phyloP scores from a whole-genome alignment of 495 filamentous ascomycete species.

The Aspergillus biplanus region DNA sequence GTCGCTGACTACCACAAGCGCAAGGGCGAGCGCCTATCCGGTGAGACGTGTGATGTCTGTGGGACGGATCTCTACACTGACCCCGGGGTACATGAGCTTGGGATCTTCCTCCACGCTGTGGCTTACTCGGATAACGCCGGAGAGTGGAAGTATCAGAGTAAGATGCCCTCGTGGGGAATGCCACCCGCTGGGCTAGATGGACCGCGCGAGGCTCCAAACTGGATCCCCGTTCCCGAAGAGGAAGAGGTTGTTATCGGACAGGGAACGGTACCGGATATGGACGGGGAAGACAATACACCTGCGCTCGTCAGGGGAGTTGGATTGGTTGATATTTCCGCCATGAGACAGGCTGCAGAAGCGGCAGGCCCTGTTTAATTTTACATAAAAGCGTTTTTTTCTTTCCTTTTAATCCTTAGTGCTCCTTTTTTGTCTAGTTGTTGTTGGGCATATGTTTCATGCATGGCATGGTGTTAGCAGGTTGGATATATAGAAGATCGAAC shows the following conservation, averaged over 20 bases:
- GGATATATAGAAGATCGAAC: not conserved
- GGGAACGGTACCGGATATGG: constrained; percentile 38
- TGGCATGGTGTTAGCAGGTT: constrained; percentile 6
- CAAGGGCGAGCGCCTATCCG: constrained; percentile 87
- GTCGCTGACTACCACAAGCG: constrained; percentile 79
- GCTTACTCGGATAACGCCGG: constrained; percentile 82
- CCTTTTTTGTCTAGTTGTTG: constrained; percentile 71
- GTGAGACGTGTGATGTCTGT: constrained; percentile 77
- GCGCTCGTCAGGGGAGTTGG: constrained; percentile 29
- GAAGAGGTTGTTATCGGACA: constrained; percentile 44
- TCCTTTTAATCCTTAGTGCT: not conserved
- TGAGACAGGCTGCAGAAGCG: constrained; percentile 73
- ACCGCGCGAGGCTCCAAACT: constrained; percentile 55
- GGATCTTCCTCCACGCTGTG: constrained; percentile 89
- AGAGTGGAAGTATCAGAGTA: constrained; percentile 83
- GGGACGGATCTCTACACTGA: constrained; percentile 89
- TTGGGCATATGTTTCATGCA: not conserved
- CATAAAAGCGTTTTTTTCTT: constrained; percentile 54
- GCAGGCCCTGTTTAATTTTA: constrained; percentile 73
- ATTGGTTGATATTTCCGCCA: constrained; percentile 27
- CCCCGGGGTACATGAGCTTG: constrained; percentile 84
- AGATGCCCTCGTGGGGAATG: constrained; percentile 82
- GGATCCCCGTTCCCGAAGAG: constrained; percentile 37
- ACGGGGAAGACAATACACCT: constrained; percentile 20
- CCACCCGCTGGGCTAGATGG: constrained; percentile 68